These are phyloP conservation scores for Apiospora kogelbergensis DNA, from an alignment of 2,329 filamentous ascomycete species.

Conservation along the genomic window DNA sequence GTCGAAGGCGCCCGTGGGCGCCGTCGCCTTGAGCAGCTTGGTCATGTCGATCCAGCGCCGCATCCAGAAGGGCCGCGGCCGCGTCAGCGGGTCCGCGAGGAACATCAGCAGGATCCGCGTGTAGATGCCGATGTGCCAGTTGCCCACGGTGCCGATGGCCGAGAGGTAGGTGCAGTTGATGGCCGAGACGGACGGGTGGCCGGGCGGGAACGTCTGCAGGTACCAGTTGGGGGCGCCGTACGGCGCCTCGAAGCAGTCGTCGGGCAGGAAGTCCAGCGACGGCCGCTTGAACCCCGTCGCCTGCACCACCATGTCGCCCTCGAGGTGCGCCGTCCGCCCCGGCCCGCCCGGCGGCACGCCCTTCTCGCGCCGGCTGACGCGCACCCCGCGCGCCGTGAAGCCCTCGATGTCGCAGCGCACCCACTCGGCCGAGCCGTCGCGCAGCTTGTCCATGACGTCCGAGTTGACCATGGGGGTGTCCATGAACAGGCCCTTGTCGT, in stretches of 20 bases:
- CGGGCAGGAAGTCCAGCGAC: constrained; percentile 69
- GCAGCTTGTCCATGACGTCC: constrained; percentile 74
- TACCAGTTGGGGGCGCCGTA: constrained; percentile 87
- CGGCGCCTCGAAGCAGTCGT: constrained; percentile 69
- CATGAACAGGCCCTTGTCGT: constrained; percentile 72
- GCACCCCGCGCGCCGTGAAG: constrained; percentile 63
- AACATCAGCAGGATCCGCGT: constrained; percentile 86
- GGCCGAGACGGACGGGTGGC: constrained; percentile 70
- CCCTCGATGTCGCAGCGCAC: constrained; percentile 75
- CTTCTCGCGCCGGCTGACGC: constrained; percentile 69
- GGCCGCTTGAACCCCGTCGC: constrained; percentile 81
- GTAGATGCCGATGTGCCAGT: constrained; percentile 90
- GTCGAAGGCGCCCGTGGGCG: constrained; percentile 77
- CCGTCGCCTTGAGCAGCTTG: constrained; percentile 63
- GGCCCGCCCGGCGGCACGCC: constrained; percentile 77
- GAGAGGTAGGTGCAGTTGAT: constrained; percentile 82
- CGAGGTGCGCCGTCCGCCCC: constrained; percentile 63
- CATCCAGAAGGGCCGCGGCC: constrained; percentile 74
- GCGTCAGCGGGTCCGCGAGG: constrained; percentile 72
- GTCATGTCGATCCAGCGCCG: constrained; percentile 86
- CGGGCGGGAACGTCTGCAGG: constrained; percentile 79
- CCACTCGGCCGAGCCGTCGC: constrained; percentile 72
- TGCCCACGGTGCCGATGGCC: constrained; percentile 79
- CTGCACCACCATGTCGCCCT: constrained; percentile 77
- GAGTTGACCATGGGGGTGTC: constrained; percentile 88